Conservation (phyloP, 208 protist species). For the Trypanosoma grayi region DNA sequence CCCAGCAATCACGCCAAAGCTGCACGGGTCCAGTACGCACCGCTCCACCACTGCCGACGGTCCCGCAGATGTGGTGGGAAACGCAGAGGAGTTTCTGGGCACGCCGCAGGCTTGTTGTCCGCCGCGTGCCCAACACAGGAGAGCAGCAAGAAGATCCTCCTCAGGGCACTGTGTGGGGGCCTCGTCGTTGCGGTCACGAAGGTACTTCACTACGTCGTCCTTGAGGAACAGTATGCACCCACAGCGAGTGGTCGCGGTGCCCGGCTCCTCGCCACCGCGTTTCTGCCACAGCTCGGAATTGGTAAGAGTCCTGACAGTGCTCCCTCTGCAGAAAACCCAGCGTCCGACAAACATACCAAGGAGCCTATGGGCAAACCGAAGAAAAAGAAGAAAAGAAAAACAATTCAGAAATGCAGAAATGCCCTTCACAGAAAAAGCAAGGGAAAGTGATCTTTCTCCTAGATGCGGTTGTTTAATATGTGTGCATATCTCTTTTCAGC, state of each 20-base stretch:
- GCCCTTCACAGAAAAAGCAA: neutral
- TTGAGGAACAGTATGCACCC: slow-evolving; percentile 27
- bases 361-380: neutral
- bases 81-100: neutral
- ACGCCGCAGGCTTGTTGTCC: neutral
- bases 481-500: neutral
- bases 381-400: neutral
- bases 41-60: slow-evolving; percentile 19
- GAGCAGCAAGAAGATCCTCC: slow-evolving; percentile 11
- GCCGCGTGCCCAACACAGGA: slow-evolving; percentile 18
- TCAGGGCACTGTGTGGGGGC: neutral
- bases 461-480: no score
- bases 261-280: neutral
- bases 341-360: slow-evolving; percentile 13
- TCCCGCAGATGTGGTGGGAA: slow-evolving; percentile 1
- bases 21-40: slow-evolving; percentile 24
- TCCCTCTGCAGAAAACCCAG: slow-evolving; percentile 18
- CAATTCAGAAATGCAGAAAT: neutral
- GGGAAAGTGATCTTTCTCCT: neutral
- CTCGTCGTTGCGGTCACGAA: neutral
- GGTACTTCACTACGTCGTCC: slow-evolving; percentile 9
- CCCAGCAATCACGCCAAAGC: slow-evolving; percentile 32
- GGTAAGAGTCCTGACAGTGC: slow-evolving; percentile 5
- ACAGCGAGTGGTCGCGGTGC: neutral
- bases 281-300: neutral